phyloP scores from a whole-genome alignment of 768 basidiomycete species.

The Kwoniella sp. region DNA sequence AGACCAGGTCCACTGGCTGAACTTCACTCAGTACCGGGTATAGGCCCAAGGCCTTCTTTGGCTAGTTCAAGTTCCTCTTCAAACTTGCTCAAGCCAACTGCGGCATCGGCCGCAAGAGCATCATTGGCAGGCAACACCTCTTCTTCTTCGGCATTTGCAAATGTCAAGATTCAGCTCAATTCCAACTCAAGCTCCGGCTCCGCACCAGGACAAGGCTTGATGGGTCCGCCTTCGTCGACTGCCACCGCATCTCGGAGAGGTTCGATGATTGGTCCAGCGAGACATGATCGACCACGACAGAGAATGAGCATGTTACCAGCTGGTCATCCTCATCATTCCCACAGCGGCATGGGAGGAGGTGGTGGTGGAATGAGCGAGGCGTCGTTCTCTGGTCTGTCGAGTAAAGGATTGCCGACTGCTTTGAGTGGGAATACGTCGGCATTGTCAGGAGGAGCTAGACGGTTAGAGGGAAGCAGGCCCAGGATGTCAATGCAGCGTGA shows the following conservation, averaged over 20 bases:
- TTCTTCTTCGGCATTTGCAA: slow-evolving; percentile 10
- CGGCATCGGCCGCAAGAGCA: slow-evolving; percentile 23
- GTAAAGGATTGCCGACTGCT: slow-evolving; percentile 10
- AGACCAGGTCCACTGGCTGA: slow-evolving; percentile 25
- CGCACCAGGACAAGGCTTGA: background rate
- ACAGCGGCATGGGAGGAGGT: background rate
- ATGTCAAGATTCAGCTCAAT: slow-evolving; percentile 15
- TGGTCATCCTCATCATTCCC: slow-evolving; percentile 2
- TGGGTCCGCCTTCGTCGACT: slow-evolving; percentile 4
- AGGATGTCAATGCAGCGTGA: slow-evolving; percentile 20
- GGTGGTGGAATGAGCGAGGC: background rate
- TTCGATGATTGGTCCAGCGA: slow-evolving; percentile 25
- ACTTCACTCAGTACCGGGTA: slow-evolving; percentile 8
- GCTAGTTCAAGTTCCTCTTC: slow-evolving; percentile 17
- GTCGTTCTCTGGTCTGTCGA: slow-evolving; percentile 5
- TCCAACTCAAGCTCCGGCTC: background rate
- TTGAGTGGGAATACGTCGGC: slow-evolving; percentile 15
- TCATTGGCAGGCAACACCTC: background rate
- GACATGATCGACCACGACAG: slow-evolving; percentile 23
- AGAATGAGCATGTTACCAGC: slow-evolving; percentile 13
- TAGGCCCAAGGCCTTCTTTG: slow-evolving; percentile 10
- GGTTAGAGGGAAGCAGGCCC: slow-evolving; percentile 4
- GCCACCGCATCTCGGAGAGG: slow-evolving; percentile 14
- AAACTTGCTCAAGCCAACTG: slow-evolving; percentile 27
- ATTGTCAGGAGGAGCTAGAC: slow-evolving; percentile 20